phyloP scores from a whole-genome alignment of 768 basidiomycete genomes.

The Piloderma croceum region DNA sequence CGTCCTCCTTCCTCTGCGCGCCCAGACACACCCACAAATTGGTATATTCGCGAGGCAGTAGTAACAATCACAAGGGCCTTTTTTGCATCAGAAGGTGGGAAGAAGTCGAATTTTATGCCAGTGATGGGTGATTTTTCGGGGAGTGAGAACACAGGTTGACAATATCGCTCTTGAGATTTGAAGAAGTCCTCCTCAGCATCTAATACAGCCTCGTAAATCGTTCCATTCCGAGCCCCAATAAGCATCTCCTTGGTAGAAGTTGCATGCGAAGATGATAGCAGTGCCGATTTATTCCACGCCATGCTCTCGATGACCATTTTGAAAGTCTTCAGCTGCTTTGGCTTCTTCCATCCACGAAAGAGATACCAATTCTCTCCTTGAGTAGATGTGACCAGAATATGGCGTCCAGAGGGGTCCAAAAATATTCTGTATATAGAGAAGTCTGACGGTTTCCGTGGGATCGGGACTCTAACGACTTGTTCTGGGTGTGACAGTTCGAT shows the following conservation, averaged over 20 bases:
- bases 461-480: slow-evolving; percentile 75
- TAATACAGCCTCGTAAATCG: slow-evolving; percentile 81
- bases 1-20: slow-evolving; percentile 71
- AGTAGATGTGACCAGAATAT: slow-evolving; percentile 78
- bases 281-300: slow-evolving; percentile 78
- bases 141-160: slow-evolving; percentile 68
- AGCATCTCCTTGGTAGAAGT: slow-evolving; percentile 81
- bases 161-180: slow-evolving; percentile 80
- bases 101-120: slow-evolving; percentile 78
- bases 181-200: slow-evolving; percentile 91
- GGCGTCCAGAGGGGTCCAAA: slow-evolving; percentile 88
- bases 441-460: slow-evolving; percentile 63
- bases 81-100: slow-evolving; percentile 57
- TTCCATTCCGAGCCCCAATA: slow-evolving; percentile 80
- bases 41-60: slow-evolving; percentile 85
- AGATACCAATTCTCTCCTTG: slow-evolving; percentile 95
- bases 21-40: slow-evolving; percentile 71
- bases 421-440: slow-evolving; percentile 79
- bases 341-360: slow-evolving; percentile 76
- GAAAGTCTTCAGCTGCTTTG: slow-evolving; percentile 70
- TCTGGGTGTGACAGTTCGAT: slow-evolving; percentile 88
- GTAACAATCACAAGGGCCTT: slow-evolving; percentile 72
- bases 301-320: slow-evolving; percentile 87
- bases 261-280: slow-evolving; percentile 58
- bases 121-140: slow-evolving; percentile 80